Evolutionary conservation across 805 yeast species (phyloP), one percentile per base, ranked within the genome.

Genomic region (Monosporozyma solicola): DNA sequence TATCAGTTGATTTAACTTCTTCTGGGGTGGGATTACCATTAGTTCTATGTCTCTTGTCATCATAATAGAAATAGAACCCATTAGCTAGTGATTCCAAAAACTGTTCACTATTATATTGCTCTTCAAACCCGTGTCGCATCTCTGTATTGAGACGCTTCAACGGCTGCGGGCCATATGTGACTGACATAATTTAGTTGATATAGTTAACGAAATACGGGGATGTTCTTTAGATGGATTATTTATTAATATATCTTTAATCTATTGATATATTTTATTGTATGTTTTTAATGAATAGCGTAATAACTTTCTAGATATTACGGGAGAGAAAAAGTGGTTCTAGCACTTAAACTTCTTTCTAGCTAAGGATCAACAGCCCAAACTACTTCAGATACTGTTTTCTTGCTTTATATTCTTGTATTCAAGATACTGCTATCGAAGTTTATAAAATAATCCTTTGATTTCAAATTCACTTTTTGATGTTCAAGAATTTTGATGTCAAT

Each of bases 1-100:
- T 69, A 52, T 77, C 77, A 27, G 65, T 62, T 13, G 58, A 57
- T 57, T 76, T 77, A 61, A 80, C 83, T 32, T 76, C 82, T 9
- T 74, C 79, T 1, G 82, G 72, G 7, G 78, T 72, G 1, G 97
- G 96, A 61, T 82, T 86, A 22, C 96, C 96, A 55, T 88, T 87
- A 2, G 97, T 86, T 58, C 83, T 85, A 66, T 94, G 97, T 49
- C 98, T 80, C 66, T 94, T 92, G 63, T 89, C 92, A 64, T 90
- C 96, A 65, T 79, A 92, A 69, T 94, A 94, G 53, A 86, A 83
- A 67, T 80, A 84, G 71, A 87, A 89, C 50, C 84, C 80, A 66
- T 82, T 73, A 0, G 85, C 85, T 52, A 83, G 72, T 27, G 77
- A 65, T 58, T 72, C 75, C 60, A 83, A 72, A 59, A 80, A 77